phyloP scores from a whole-genome alignment of 106 monocot species.

The Dioscorea zingiberensis region DNA sequence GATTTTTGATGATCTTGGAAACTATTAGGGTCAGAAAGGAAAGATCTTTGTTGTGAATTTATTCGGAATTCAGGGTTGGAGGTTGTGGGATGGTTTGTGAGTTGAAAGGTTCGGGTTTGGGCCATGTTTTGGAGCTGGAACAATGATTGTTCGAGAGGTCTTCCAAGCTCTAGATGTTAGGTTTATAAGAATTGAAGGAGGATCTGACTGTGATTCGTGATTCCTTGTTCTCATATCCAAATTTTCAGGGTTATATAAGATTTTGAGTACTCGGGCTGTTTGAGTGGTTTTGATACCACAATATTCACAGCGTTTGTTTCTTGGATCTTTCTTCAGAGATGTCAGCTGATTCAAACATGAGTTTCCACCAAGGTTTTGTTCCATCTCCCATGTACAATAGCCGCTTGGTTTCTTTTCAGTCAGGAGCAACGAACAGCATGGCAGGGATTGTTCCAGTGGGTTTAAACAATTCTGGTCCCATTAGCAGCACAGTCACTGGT shows the following conservation, averaged over 20 bases:
- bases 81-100: not conserved
- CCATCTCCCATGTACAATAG: conserved; percentile 47
- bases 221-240: too few species aligned
- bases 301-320: not conserved
- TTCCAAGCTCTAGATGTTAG: too few species aligned
- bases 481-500: conserved; percentile 14
- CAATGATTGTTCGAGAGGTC: too few species aligned
- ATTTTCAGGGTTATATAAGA: too few species aligned
- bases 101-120: not conserved
- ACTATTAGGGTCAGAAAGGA: not conserved
- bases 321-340: conserved; percentile 18
- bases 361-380: conserved; percentile 37
- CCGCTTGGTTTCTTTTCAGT: conserved; percentile 61
- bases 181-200: not conserved
- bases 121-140: not conserved
- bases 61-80: not conserved
- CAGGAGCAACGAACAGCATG: conserved; percentile 27
- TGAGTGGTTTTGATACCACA: too few species aligned
- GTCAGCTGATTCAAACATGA: conserved; percentile 63
- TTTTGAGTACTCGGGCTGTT: too few species aligned
- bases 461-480: conserved; percentile 20
- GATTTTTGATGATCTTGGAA: not conserved
- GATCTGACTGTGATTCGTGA: not conserved
- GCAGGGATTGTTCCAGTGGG: conserved; percentile 23
- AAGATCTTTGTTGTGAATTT: not conserved